Evolutionary conservation across 2,329 filamentous ascomycete species (phyloP).

Genomic region (Graphilbum ipis-grandicollis): DNA sequence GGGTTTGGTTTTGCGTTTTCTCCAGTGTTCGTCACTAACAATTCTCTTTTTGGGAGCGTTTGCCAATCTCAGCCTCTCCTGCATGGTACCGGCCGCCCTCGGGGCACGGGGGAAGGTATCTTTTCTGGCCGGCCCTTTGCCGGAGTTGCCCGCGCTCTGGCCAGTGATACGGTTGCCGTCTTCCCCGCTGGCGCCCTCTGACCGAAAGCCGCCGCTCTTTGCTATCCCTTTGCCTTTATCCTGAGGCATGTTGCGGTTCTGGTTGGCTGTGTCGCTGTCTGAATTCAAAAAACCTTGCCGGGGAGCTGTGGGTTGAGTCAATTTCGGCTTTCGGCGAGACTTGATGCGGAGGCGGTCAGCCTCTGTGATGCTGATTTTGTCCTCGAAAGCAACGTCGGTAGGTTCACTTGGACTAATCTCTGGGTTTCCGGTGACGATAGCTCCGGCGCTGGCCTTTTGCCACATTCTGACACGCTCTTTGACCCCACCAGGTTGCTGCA

Average conservation of each 20-base stretch:
- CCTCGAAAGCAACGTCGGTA: slow-evolving; percentile 42
- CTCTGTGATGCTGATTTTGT: slow-evolving; percentile 44
- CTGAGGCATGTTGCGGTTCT: slow-evolving; percentile 9
- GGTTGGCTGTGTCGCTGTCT: neutral
- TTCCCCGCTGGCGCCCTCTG: neutral
- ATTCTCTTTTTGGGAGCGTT: slow-evolving; percentile 75
- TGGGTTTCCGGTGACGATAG: slow-evolving; percentile 34
- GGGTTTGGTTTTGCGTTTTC: slow-evolving; percentile 35
- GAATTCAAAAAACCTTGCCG: neutral
- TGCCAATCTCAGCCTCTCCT: slow-evolving; percentile 24
- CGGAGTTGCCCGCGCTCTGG: too few relatives aligned
- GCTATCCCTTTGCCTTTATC: slow-evolving; percentile 11
- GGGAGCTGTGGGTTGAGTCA: slow-evolving; percentile 12
- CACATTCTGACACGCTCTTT: slow-evolving; percentile 66
- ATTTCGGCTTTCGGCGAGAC: slow-evolving; percentile 26
- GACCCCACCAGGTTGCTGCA: slow-evolving; percentile 49
- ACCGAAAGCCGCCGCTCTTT: neutral
- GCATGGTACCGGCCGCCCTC: neutral
- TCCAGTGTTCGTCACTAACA: slow-evolving; percentile 86
- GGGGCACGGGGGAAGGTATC: neutral
- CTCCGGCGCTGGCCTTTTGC: slow-evolving; percentile 62
- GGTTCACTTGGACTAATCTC: slow-evolving; percentile 37
- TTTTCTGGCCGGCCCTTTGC: neutral
- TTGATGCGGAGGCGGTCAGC: slow-evolving; percentile 42
- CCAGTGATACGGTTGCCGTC: neutral